A percentile compares a stretch with the other conserved stretches of the same genome.
These are phyloP conservation scores for Heimioporus sp. DNA, from an alignment of 768 basidiomycete species.

Conservation along the genomic window DNA sequence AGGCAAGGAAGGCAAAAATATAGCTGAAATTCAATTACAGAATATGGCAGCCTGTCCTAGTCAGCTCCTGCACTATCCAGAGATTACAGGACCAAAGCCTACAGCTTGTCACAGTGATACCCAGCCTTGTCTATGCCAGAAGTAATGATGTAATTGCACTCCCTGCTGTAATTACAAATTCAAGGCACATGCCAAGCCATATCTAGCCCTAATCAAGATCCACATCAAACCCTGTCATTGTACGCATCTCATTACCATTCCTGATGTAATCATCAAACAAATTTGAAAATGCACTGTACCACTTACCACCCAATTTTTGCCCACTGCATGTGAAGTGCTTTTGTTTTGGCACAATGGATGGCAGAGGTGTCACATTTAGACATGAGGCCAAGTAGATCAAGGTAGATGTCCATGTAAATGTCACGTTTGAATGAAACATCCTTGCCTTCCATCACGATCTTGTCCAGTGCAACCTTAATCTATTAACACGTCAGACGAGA, in stretches of 20 bases:
- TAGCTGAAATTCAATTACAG: too few relatives aligned
- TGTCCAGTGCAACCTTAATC: background rate
- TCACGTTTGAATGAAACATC: conserved; percentile 7
- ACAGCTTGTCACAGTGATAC: too few relatives aligned
- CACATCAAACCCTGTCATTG: background rate
- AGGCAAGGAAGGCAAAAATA: too few relatives aligned
- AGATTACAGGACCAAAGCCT: too few relatives aligned
- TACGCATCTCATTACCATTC: background rate
- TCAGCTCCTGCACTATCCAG: too few relatives aligned
- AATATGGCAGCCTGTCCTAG: too few relatives aligned
- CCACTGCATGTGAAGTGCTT: background rate
- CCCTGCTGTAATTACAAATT: too few relatives aligned
- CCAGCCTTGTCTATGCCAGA: too few relatives aligned
- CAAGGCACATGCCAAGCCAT: background rate
- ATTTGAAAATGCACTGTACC: background rate
- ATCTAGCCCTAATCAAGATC: background rate
- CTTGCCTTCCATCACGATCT: background rate
- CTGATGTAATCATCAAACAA: background rate
- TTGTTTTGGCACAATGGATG: conserved; percentile 2
- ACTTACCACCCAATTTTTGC: background rate
- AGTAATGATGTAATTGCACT: too few relatives aligned
- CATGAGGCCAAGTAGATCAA: conserved; percentile 1
- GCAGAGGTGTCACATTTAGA: conserved; percentile 1
- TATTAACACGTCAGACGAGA: background rate
- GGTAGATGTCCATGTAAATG: background rate